Conservation (phyloP, 495 filamentous ascomycete genomes). For the Cryomyces antarcticus region DNA sequence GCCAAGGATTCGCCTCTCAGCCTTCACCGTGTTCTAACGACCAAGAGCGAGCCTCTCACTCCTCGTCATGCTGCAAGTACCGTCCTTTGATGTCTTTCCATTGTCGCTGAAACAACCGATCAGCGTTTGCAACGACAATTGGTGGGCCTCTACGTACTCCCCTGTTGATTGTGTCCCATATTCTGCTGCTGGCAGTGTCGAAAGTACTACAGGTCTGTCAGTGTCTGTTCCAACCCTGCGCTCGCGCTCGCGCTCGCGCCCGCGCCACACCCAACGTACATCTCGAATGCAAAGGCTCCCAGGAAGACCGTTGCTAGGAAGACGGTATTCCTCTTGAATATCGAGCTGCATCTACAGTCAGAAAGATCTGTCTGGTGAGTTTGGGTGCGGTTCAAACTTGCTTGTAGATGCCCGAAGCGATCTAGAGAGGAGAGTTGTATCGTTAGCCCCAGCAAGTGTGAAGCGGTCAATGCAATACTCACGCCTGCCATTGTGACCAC, state of each 20-base stretch:
- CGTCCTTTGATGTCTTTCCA: conserved; percentile 96
- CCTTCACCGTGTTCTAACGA: too few species aligned
- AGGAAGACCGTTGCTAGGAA: conserved; percentile 75
- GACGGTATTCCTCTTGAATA: conserved; percentile 69
- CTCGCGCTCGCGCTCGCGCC: neutral
- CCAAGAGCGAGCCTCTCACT: conserved; percentile 1
- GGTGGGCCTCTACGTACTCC: conserved; percentile 47
- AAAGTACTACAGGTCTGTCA: conserved; percentile 36
- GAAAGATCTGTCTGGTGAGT: neutral
- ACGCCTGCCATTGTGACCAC: conserved; percentile 33
- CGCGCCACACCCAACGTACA: conserved; percentile 36
- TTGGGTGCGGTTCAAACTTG: conserved; percentile 24
- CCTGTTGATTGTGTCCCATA: conserved; percentile 79
- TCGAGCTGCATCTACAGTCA: conserved; percentile 32
- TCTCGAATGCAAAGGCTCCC: conserved; percentile 75
- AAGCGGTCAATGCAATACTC: conserved; percentile 15
- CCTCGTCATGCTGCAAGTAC: conserved; percentile 44
- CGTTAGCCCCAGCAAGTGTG: neutral
- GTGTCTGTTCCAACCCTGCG: too few species aligned
- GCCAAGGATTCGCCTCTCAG: too few species aligned
- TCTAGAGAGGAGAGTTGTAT: conserved; percentile 16
- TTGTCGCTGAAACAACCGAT: conserved; percentile 48
- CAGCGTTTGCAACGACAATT: neutral
- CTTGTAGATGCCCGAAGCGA: conserved; percentile 57
- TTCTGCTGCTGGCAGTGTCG: conserved; percentile 49